Evolutionary conservation across 2,329 filamentous ascomycete species (phyloP), one percentile per base, ranked within the genome.

Genomic region (Chaetomiaceae sp.): DNA sequence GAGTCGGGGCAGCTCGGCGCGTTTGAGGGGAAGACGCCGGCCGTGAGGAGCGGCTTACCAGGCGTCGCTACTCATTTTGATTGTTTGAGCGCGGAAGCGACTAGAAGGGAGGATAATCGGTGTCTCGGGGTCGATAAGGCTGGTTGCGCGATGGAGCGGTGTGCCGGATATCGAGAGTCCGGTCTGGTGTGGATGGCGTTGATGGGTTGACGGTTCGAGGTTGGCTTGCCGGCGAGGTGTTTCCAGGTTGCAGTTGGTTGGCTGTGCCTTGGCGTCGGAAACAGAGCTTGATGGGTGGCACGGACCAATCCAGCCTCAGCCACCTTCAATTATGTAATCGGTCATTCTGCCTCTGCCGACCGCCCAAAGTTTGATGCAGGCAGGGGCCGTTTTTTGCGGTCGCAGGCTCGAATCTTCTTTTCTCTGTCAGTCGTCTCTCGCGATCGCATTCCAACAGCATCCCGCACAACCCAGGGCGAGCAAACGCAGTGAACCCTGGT

Each of bases 191-290:
- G 49, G 56, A 53, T 52, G 58, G 52, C 54, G 57, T 47, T 52
- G 56, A 50, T 55, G 51, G 44, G 51, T 53, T 56, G 53, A 54
- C 54, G 44, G 59, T 53, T 59, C 44, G 53, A 58, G 55, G 57
- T 55, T 59, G 53, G 54, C 42, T 58, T 42, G 40, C 27, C 27
- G 58, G 60, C 59, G 64, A 67, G 65, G 65, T 68, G 66, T 67
- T 68, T 68, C 65, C 63, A 62, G 61, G 64, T 63, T 62, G 62
- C 61, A 56, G 56, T 62, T 64, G 63, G 61, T 61, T 64, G 60
- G 59, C 46, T 37, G 42, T 47, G 44, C 43, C 45, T 53, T 55
- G 55, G 45, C 51, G 27, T 36, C 51, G 51, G n/a, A 54, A 58
- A 56, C 55, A 59, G 54, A 64, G 59, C 58, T 64, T 58, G 59